Evolutionary conservation across 2,329 filamentous ascomycete genomes (phyloP), one percentile per base, ranked within the genome.

Genomic region (Lasiodiplodia theobromae): DNA sequence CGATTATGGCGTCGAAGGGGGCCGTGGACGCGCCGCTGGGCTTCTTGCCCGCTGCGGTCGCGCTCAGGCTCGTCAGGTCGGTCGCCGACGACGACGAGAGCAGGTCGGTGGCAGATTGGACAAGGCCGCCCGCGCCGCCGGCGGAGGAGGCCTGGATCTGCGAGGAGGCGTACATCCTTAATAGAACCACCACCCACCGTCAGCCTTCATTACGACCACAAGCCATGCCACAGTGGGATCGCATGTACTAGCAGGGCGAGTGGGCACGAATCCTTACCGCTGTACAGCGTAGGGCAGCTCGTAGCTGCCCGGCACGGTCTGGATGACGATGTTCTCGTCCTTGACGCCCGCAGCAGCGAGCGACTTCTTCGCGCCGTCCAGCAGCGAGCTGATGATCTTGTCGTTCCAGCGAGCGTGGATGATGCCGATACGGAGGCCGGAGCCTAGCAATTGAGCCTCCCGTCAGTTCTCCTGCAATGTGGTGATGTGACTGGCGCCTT

Each of bases 331-430:
- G 81, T 97, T 97, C 75, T 92, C 89, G 76, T 94, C 89, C 78
- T 89, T 89, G 68, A 99, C 95, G 67, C 96, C 96, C 66, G 91
- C 89, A 53, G 87, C 87, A 40, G 91, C 83, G 68, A 99, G 89
- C 77, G 91, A 91, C 74, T 91, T 90, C 81, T 91, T 92, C 56
- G 92, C 89, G 72, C 96, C 96, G 65, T 87, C 85, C 70, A 99
- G 86, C 68, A 99, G 89, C 66, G 93, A 89, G 69, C 92, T 89
- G 81, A 98, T 97, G 78, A 99, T 93, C 73, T 86, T 87, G 72
- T 86, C 86, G 84, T 99, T 99, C 96, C 96, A 99, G 76, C 96
- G 90, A 69, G 95, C 95, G 83, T 98, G 96, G 69, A 99, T 88
- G 78, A 99, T 98, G 78, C 92, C 95, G 78, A 99, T 91, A 77